phyloP scores from a whole-genome alignment of 345 rosid species.

The Dimocarpus longan region DNA sequence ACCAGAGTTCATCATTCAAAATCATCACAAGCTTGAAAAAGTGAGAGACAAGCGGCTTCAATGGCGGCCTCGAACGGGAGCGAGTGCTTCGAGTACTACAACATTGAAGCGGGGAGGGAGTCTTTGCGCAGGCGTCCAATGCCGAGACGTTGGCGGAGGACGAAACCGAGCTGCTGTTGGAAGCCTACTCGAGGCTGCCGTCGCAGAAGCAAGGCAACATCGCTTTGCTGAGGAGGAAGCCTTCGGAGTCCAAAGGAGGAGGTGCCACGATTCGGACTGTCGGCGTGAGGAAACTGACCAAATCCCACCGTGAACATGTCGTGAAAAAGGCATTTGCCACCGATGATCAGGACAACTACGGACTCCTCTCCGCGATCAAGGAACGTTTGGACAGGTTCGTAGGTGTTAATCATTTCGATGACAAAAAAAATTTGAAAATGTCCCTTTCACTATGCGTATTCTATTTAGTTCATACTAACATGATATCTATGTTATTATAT shows the following conservation, averaged over 20 bases:
- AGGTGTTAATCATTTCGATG: too few species aligned
- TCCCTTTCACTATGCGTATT: too few species aligned
- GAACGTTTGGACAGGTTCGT: conserved; percentile 67
- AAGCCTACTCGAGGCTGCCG: conserved; percentile 67
- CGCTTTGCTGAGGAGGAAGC: conserved; percentile 44
- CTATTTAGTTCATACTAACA: too few species aligned
- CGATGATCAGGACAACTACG: conserved; percentile 71
- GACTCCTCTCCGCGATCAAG: conserved; percentile 70
- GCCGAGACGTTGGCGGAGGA: conserved; percentile 65
- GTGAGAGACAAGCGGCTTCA: neutral
- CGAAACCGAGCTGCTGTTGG: conserved; percentile 76
- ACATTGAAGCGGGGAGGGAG: conserved; percentile 21
- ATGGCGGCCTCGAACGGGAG: neutral
- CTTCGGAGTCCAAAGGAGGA: conserved; percentile 33
- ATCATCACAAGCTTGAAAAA: neutral
- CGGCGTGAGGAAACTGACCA: conserved; percentile 68
- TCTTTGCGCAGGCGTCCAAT: conserved; percentile 68
- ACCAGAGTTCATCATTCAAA: too few species aligned
- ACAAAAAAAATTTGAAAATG: too few species aligned
- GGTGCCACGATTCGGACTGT: conserved; percentile 45
- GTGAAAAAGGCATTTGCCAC: conserved; percentile 83
- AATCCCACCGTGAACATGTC: conserved; percentile 59
- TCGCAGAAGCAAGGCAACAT: conserved; percentile 54
- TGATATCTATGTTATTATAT: too few species aligned
- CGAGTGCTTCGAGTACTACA: neutral